phyloP scores from a whole-genome alignment of 148 eudicot genomes.

The Cornus kousa region DNA sequence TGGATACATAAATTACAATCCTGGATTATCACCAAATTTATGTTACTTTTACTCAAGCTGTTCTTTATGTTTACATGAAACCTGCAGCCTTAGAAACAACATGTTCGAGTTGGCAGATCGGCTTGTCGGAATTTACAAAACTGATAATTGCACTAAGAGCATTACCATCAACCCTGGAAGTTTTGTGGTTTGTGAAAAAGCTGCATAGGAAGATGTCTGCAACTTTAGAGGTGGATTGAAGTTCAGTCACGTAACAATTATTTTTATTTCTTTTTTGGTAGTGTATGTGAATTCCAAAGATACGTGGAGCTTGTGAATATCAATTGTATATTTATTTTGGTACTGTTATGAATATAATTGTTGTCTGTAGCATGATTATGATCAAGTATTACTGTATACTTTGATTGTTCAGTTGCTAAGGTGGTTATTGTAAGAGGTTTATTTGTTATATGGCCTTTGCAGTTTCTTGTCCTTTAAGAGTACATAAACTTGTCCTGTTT shows the following conservation, averaged over 20 bases:
- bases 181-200: slow-evolving; percentile 68
- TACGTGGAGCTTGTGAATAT: neutral
- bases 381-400: too few species aligned
- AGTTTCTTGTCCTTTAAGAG: too few species aligned
- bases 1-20: neutral
- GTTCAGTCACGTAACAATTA: too few species aligned
- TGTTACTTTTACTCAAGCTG: neutral
- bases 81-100: slow-evolving; percentile 91
- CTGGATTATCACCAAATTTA: neutral
- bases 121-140: slow-evolving; percentile 97
- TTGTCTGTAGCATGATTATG: too few species aligned
- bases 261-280: neutral
- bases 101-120: slow-evolving; percentile 98
- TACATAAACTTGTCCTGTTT: too few species aligned
- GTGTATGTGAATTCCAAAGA: neutral
- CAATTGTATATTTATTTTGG: too few species aligned
- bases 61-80: neutral
- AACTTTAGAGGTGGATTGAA: neutral
- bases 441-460: too few species aligned
- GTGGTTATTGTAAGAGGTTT: too few species aligned
- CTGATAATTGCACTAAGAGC: slow-evolving; percentile 97
- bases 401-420: too few species aligned
- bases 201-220: slow-evolving; percentile 35
- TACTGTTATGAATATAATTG: too few species aligned
- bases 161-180: slow-evolving; percentile 89